Evolutionary conservation across 2,329 filamentous ascomycete genomes (phyloP).

Genomic region (Alternaria triticina): DNA sequence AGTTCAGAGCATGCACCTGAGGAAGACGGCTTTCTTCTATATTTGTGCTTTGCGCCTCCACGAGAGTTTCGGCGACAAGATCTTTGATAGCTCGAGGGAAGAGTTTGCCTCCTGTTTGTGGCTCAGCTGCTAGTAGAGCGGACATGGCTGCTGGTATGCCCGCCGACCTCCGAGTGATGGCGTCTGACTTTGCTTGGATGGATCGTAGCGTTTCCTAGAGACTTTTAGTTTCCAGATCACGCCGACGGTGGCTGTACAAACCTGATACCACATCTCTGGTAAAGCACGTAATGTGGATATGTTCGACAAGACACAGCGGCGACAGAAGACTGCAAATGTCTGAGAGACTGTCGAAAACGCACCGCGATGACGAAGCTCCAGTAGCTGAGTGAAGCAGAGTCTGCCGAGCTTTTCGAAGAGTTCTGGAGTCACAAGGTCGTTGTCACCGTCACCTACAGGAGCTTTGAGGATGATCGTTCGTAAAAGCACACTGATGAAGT

Average conservation of each 20-base stretch:
- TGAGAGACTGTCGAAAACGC: slow-evolving; percentile 92
- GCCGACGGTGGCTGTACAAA: slow-evolving; percentile 9
- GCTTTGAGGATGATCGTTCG: slow-evolving; percentile 52
- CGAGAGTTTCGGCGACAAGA: slow-evolving; percentile 65
- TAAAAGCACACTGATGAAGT: slow-evolving; percentile 69
- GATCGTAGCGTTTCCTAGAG: slow-evolving; percentile 67
- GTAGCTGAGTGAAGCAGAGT: slow-evolving; percentile 81
- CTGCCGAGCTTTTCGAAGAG: slow-evolving; percentile 72
- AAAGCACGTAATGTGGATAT: slow-evolving; percentile 54
- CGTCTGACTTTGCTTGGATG: slow-evolving; percentile 77
- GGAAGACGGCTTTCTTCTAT: slow-evolving; percentile 68
- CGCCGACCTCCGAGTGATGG: slow-evolving; percentile 85
- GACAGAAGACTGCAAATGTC: slow-evolving; percentile 85
- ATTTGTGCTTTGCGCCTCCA: slow-evolving; percentile 61
- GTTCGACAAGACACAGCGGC: slow-evolving; percentile 62
- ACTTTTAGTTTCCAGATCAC: background rate
- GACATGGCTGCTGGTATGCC: slow-evolving; percentile 88
- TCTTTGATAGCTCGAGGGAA: slow-evolving; percentile 70
- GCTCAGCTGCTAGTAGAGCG: slow-evolving; percentile 74
- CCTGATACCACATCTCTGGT: slow-evolving; percentile 72
- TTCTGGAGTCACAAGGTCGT: slow-evolving; percentile 36
- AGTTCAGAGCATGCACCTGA: slow-evolving; percentile 95
- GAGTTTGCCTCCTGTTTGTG: slow-evolving; percentile 62
- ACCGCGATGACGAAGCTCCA: slow-evolving; percentile 83
- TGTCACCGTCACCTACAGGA: slow-evolving; percentile 34